phyloP scores from a whole-genome alignment of 2,329 filamentous ascomycete genomes.

The Phyllosticta capitalensis region DNA sequence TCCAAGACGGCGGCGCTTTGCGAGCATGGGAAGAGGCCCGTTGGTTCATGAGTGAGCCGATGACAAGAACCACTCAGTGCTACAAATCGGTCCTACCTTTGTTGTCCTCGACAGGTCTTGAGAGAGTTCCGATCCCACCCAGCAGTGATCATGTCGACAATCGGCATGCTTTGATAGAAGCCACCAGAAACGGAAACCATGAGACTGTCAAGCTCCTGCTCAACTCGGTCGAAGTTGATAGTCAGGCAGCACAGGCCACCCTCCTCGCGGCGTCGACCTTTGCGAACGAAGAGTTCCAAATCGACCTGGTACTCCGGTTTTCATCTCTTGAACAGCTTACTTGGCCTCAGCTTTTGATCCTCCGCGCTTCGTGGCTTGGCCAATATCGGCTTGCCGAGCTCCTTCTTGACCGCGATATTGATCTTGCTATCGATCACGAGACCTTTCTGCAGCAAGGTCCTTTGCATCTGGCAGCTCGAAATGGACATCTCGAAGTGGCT shows the following conservation, averaged over 20 bases:
- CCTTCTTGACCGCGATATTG: not conserved
- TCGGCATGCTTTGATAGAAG: not conserved
- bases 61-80: not conserved
- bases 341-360: not conserved
- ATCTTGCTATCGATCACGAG: not conserved
- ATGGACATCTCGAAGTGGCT: not conserved
- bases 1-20: not conserved
- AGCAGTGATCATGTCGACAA: not conserved
- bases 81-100: not conserved
- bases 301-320: not conserved
- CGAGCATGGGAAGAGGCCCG: not conserved
- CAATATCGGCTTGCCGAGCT: not conserved
- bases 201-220: not conserved
- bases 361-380: not conserved
- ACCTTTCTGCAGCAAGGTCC: not conserved
- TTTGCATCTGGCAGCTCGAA: not conserved
- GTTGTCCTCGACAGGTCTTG: not conserved
- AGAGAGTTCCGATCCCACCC: not conserved
- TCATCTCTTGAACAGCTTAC: not conserved
- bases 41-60: not conserved
- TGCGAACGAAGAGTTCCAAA: not conserved
- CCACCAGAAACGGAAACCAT: not conserved
- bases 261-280: not conserved
- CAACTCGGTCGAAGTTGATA: not conserved
- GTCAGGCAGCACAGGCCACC: not conserved